A percentile compares a stretch with the other conserved stretches of the same genome.
These are phyloP conservation scores for Chlamydomonas urium DNA, from an alignment of 139 green algal species.

Conservation along the genomic window DNA sequence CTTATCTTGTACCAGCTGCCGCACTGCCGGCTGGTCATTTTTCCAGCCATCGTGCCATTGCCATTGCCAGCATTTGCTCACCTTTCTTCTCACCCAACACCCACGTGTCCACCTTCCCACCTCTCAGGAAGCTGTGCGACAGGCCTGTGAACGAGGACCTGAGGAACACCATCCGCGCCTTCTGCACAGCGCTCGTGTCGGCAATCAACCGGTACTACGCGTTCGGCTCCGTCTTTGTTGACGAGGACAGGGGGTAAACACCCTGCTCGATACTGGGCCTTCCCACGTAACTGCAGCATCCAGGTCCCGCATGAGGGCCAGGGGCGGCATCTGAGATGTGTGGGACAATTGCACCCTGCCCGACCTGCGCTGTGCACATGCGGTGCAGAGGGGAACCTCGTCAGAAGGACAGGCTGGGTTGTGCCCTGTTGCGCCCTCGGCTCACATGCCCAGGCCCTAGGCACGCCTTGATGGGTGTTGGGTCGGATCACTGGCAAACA, in stretches of 20 bases:
- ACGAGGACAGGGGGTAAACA: slow-evolving; percentile 41
- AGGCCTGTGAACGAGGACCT: slow-evolving; percentile 57
- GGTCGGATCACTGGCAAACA: too few relatives aligned
- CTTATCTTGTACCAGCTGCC: not conserved
- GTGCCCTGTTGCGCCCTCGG: too few relatives aligned
- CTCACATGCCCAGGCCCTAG: too few relatives aligned
- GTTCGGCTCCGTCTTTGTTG: slow-evolving; percentile 79
- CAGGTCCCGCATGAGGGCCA: too few relatives aligned
- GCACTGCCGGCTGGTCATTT: not conserved
- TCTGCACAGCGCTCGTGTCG: slow-evolving; percentile 63
- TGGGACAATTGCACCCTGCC: too few relatives aligned
- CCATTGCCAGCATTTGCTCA: not conserved
- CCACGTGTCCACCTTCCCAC: not conserved
- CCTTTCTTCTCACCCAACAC: not conserved
- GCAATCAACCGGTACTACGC: slow-evolving; percentile 84
- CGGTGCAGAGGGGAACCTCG: too few relatives aligned
- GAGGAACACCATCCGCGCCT: slow-evolving; percentile 53
- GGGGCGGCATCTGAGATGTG: too few relatives aligned
- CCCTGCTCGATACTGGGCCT: too few relatives aligned
- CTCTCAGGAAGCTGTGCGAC: slow-evolving; percentile 58
- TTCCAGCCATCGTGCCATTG: not conserved
- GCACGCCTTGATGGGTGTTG: too few relatives aligned
- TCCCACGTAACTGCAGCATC: too few relatives aligned
- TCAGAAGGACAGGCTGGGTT: too few relatives aligned
- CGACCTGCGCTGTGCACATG: too few relatives aligned